phyloP scores from a whole-genome alignment of 805 yeast genomes.

The Candida sphagnicola region DNA sequence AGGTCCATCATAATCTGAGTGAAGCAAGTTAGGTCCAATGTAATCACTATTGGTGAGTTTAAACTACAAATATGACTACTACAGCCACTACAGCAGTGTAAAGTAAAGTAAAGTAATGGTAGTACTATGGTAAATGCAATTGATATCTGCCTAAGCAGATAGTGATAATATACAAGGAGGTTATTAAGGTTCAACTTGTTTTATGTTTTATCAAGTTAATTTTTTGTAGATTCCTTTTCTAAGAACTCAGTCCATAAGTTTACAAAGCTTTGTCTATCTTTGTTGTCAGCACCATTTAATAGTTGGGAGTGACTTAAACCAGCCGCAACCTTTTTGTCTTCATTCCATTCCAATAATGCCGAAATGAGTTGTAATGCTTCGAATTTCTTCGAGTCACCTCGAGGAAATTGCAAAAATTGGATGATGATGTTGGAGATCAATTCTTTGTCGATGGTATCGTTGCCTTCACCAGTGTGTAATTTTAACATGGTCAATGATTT shows the following conservation, averaged over 20 bases:
- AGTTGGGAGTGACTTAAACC: constrained; percentile 49
- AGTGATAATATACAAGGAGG: no score
- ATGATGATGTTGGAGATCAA: constrained; percentile 81
- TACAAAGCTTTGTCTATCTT: constrained; percentile 53
- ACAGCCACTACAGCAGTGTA: no score
- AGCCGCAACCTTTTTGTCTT: constrained; percentile 68
- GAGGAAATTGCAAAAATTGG: constrained; percentile 79
- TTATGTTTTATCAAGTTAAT: no score
- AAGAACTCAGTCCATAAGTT: constrained; percentile 77
- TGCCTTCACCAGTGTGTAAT: constrained; percentile 54
- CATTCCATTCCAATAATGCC: constrained; percentile 85
- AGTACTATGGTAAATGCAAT: no score
- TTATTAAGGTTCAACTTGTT: no score
- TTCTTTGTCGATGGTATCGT: constrained; percentile 82
- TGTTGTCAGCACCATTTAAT: constrained; percentile 13
- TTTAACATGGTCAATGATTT: constrained; percentile 84
- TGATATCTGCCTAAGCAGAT: neutral
- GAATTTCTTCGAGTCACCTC: constrained; percentile 92
- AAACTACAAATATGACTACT: no score
- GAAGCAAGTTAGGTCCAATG: no score
- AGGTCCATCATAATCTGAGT: no score
- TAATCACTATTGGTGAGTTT: no score
- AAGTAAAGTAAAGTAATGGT: no score
- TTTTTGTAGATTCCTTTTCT: constrained; percentile 56
- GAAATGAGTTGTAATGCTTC: constrained; percentile 86